Base-by-base conservation (phyloP, 2,329 filamentous ascomycete species). In the Neospermospora avenae region DNA sequence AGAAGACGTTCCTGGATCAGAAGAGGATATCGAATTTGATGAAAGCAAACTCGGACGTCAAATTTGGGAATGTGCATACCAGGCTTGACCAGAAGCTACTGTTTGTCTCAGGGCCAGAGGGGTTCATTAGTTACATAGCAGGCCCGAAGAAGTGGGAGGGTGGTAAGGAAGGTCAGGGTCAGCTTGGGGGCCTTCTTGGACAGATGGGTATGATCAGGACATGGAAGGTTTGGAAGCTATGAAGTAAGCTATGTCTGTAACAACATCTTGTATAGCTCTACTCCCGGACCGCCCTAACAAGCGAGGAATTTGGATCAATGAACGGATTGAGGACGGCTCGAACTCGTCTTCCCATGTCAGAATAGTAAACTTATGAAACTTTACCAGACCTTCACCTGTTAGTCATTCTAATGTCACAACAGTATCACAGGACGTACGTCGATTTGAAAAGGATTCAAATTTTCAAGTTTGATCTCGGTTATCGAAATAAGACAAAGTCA, bases 101-200 rank as follows among this genome's bases (percentile, higher is more conserved):
- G n/a, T 79, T 96, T 58, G 84, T 98, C 1, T 96, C 92, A 0
- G 95, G 95, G 0, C 93, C 95, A 0, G 91, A 96, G 57, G 93
- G 95, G 0, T 98, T 98, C 75, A 82, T 98, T 41, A 82, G 84
- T 45, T 83, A 88, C 65, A 90, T 89, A 75, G 91, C 91, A 2
- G 93, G 95, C 1, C 79, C 86, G 10, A 96, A 96, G 75, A 76
- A 84, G 3, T 96, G 91, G 89, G 77, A 80, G 11, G 81, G 82
- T 28, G 91, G 91, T 0, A 77, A 78, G 59, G 89, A 96, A 74
- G 78, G 83, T 11, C 92, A 96, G 70, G 93, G 93, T 0, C 80
- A 83, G 0, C 75, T 96, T 0, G 82, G 83, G 5, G 93, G 93
- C 0, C 72, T 92, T 2, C 74, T 93, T 20, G 83, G 81, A 1